A percentile compares a stretch with the other conserved stretches of the same genome.
These are phyloP conservation scores for Brassica carinata DNA, from an alignment of 345 rosid genomes.

Conservation along the genomic window DNA sequence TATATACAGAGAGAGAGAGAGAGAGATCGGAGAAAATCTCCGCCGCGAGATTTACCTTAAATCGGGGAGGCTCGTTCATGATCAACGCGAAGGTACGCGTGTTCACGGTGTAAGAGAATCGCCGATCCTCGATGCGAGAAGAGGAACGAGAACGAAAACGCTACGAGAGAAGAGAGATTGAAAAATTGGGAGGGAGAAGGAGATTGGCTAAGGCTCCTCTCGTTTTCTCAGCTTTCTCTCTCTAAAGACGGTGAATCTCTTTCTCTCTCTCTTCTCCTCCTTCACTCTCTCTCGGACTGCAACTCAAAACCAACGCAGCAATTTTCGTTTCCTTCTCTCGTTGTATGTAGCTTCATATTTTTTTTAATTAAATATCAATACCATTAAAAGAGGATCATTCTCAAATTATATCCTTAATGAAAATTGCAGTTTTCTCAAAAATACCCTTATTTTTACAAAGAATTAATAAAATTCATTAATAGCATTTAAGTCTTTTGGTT, in stretches of 20 bases:
- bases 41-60: slow-evolving; percentile 32
- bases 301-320: slow-evolving; percentile 32
- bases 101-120: neutral
- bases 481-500: too few species aligned
- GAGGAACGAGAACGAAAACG: neutral
- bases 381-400: too few species aligned
- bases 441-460: too few species aligned
- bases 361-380: neutral
- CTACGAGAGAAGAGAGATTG: neutral
- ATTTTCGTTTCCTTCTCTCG: too few species aligned
- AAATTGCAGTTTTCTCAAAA: too few species aligned
- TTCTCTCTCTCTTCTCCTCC: slow-evolving; percentile 13
- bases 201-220: slow-evolving; percentile 4
- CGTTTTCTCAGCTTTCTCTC: slow-evolving; percentile 15
- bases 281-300: slow-evolving; percentile 24
- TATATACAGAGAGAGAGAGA: too few species aligned
- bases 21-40: neutral
- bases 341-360: slow-evolving; percentile 15
- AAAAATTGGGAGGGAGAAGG: slow-evolving; percentile 27
- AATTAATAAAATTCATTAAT: too few species aligned
- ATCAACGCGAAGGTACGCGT: slow-evolving; percentile 27
- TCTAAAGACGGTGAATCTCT: slow-evolving; percentile 7
- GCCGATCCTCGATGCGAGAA: neutral
- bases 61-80: slow-evolving; percentile 31
- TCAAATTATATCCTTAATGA: too few species aligned